These are phyloP conservation scores for Mucor piriformis DNA, from an alignment of 371 early-diverging fungal genomes.

Conservation along the genomic window DNA sequence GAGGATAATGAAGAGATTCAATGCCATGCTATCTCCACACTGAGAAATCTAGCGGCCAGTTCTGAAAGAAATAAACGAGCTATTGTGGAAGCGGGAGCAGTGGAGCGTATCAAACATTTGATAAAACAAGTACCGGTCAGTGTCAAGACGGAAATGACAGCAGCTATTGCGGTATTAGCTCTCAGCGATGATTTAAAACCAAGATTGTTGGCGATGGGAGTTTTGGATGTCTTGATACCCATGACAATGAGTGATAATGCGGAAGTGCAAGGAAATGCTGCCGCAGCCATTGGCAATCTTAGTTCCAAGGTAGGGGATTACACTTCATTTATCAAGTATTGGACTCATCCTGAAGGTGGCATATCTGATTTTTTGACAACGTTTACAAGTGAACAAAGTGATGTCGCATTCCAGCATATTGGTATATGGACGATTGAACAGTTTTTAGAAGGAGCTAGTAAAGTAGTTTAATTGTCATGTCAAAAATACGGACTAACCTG, in stretches of 20 bases:
- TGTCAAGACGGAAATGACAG: conserved; percentile 87
- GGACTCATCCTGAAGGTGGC: conserved; percentile 72
- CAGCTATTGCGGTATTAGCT: conserved; percentile 85
- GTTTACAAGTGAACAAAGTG: conserved; percentile 69
- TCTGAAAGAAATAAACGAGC: conserved; percentile 79
- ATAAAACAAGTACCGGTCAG: conserved; percentile 62
- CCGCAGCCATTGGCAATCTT: conserved; percentile 84
- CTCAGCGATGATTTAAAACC: conserved; percentile 81
- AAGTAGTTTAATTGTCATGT: not conserved
- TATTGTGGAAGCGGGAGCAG: conserved; percentile 81
- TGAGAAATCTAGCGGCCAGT: conserved; percentile 87
- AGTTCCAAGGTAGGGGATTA: conserved; percentile 77
- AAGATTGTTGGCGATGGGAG: conserved; percentile 62
- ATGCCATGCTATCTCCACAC: conserved; percentile 84
- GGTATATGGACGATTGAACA: conserved; percentile 90
- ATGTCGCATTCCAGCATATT: conserved; percentile 80
- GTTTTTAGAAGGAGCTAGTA: conserved; percentile 72
- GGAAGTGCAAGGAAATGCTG: conserved; percentile 86
- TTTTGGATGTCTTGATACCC: conserved; percentile 74
- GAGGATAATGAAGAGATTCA: conserved; percentile 84
- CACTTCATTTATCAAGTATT: conserved; percentile 65
- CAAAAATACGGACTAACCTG: no score
- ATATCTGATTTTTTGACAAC: conserved; percentile 70
- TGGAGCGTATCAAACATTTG: conserved; percentile 72
- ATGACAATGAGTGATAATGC: conserved; percentile 59